phyloP scores from a whole-genome alignment of 768 basidiomycete genomes.

The Serendipita sp. region DNA sequence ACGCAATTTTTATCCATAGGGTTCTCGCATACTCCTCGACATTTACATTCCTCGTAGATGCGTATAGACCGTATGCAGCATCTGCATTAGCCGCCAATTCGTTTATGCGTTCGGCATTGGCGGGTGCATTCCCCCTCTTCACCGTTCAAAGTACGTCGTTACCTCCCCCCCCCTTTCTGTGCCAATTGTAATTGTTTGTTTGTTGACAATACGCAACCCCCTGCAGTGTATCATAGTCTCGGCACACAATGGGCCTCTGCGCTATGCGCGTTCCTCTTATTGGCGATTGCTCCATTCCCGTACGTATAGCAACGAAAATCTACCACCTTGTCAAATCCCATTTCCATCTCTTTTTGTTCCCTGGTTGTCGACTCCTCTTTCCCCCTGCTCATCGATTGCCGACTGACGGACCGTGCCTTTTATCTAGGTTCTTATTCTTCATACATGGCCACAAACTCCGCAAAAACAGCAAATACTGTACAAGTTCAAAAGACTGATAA shows the following conservation, averaged over 20 bases:
- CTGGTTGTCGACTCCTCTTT: too few species aligned
- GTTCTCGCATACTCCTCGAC: slow-evolving; percentile 41
- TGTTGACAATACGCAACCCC: too few species aligned
- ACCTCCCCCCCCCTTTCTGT: not conserved
- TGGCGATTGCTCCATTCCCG: not conserved
- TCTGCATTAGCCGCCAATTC: slow-evolving; percentile 55
- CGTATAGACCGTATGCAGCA: slow-evolving; percentile 35
- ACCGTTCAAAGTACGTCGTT: slow-evolving; percentile 15
- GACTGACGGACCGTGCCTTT: not conserved
- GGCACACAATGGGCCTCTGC: not conserved
- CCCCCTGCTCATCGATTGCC: too few species aligned
- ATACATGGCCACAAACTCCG: not conserved
- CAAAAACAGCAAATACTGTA: not conserved
- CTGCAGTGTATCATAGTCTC: not conserved
- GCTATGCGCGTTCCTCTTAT: not conserved
- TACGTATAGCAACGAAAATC: not conserved
- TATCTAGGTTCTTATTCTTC: not conserved
- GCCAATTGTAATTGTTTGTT: not conserved
- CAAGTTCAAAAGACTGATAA: too few species aligned
- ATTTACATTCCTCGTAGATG: slow-evolving; percentile 42
- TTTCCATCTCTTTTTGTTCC: too few species aligned
- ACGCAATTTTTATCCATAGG: too few species aligned
- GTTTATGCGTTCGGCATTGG: slow-evolving; percentile 31
- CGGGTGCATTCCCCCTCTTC: slow-evolving; percentile 36
- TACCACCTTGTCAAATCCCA: not conserved